Percentiles rank a stretch among this genome's conserved stretches.
These are phyloP conservation scores for Melampsora americana DNA, from an alignment of 1,284 basidiomycete genomes.

Conservation along the genomic window DNA sequence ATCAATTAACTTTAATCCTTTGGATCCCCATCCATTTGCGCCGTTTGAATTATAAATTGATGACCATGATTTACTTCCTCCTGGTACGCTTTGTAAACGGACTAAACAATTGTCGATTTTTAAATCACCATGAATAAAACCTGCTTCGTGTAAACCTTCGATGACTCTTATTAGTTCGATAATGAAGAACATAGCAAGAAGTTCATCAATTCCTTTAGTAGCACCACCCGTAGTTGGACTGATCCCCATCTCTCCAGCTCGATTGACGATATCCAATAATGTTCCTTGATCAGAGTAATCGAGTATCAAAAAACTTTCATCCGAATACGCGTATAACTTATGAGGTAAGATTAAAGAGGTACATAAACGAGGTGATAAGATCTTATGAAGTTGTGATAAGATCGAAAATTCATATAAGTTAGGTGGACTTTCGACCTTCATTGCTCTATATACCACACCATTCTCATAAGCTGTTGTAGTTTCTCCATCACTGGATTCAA, in stretches of 20 bases:
- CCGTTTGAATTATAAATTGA: conserved; percentile 72
- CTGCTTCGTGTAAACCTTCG: conserved; percentile 73
- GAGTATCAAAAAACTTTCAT: conserved; percentile 86
- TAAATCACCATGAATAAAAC: conserved; percentile 94
- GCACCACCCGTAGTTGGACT: conserved; percentile 53
- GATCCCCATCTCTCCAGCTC: conserved; percentile 67
- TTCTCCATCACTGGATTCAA: conserved; percentile 59
- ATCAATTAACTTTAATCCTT: conserved; percentile 90
- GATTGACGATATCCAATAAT: conserved; percentile 87
- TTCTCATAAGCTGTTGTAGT: conserved; percentile 55
- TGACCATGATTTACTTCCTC: conserved; percentile 68
- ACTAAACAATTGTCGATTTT: conserved; percentile 99
- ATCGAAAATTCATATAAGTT: conserved; percentile 92
- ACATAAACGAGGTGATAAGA: conserved; percentile 62
- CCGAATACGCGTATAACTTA: conserved; percentile 70
- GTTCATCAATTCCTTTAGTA: conserved; percentile 69
- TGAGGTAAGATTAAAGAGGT: conserved; percentile 70
- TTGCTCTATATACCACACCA: conserved; percentile 65
- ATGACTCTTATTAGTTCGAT: conserved; percentile 81
- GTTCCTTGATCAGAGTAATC: conserved; percentile 88
- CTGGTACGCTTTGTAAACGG: conserved; percentile 71
- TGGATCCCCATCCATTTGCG: conserved; percentile 74
- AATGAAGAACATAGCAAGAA: conserved; percentile 91
- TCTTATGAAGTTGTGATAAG: conserved; percentile 70
- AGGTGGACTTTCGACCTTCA: conserved; percentile 87